These are phyloP conservation scores for Populus ilicifolia DNA, from an alignment of 345 rosid species.

Conservation along the genomic window DNA sequence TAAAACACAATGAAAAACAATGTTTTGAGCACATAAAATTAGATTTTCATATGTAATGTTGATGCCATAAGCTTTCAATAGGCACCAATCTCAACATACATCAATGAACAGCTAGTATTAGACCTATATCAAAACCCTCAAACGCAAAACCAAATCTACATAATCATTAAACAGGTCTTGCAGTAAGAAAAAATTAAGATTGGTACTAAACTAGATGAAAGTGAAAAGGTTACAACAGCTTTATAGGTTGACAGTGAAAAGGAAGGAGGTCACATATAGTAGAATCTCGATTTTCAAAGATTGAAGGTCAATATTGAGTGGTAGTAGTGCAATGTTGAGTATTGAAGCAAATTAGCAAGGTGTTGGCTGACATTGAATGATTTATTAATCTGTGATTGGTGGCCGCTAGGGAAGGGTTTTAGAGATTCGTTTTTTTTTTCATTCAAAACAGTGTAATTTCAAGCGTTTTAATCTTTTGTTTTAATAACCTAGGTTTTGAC, in stretches of 20 bases:
- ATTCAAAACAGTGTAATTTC: no score
- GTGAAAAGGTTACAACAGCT: background rate
- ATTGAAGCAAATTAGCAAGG: background rate
- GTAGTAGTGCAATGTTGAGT: background rate
- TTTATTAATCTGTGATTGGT: background rate
- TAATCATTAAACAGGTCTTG: no score
- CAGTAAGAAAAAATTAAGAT: background rate
- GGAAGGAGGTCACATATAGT: background rate
- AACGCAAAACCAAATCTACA: no score
- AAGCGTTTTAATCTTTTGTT: background rate
- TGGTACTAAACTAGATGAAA: background rate
- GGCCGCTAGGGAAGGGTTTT: background rate
- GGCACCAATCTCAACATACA: background rate
- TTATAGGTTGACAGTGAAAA: background rate
- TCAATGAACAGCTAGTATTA: no score
- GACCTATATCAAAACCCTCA: no score
- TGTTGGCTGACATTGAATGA: no score
- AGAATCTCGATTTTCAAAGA: background rate
- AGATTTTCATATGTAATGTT: background rate
- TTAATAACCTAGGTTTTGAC: background rate
- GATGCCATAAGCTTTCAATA: background rate
- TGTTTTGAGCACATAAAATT: background rate
- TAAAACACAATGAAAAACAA: background rate
- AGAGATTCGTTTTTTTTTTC: background rate
- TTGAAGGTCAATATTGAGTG: background rate